Conservation (phyloP, 805 yeast species). For the Kuraishia ogatae region DNA sequence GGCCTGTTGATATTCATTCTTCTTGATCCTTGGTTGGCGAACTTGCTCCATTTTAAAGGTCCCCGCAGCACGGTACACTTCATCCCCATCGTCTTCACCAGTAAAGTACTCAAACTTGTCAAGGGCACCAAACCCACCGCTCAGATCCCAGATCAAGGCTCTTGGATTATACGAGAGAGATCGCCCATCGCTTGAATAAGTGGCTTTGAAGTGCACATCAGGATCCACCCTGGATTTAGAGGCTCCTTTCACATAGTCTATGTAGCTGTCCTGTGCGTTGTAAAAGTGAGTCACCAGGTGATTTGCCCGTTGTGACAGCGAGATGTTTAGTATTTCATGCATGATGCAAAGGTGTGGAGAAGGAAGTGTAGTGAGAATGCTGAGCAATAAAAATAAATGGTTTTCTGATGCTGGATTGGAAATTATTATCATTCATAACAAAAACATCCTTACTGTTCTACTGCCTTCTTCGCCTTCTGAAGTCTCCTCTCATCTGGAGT, state of each 20-base stretch:
- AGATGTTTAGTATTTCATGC: conserved; percentile 69
- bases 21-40: conserved; percentile 25
- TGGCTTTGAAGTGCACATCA: conserved; percentile 35
- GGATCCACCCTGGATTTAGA: conserved; percentile 28
- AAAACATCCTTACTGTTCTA: too few species aligned
- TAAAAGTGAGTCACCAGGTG: conserved; percentile 75
- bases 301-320: conserved; percentile 66
- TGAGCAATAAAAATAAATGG: neutral
- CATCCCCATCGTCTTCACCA: conserved; percentile 10
- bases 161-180: conserved; percentile 72
- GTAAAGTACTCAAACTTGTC: conserved; percentile 41
- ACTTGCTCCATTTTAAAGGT: conserved; percentile 21
- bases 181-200: conserved; percentile 26
- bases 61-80: conserved; percentile 4
- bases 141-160: conserved; percentile 70
- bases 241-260: conserved; percentile 36
- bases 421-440: too few species aligned
- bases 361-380: neutral
- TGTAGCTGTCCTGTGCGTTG: conserved; percentile 67
- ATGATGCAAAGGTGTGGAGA: conserved; percentile 20
- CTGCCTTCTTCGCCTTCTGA: too few species aligned
- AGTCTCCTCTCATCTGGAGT: too few species aligned
- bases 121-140: conserved; percentile 69
- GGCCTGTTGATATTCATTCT: conserved; percentile 54
- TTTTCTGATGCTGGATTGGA: neutral